A percentile compares a stretch with the other conserved stretches of the same genome.
These are phyloP conservation scores for Cladosporium halotolerans DNA, from an alignment of 2,329 filamentous ascomycete species.

Conservation along the genomic window DNA sequence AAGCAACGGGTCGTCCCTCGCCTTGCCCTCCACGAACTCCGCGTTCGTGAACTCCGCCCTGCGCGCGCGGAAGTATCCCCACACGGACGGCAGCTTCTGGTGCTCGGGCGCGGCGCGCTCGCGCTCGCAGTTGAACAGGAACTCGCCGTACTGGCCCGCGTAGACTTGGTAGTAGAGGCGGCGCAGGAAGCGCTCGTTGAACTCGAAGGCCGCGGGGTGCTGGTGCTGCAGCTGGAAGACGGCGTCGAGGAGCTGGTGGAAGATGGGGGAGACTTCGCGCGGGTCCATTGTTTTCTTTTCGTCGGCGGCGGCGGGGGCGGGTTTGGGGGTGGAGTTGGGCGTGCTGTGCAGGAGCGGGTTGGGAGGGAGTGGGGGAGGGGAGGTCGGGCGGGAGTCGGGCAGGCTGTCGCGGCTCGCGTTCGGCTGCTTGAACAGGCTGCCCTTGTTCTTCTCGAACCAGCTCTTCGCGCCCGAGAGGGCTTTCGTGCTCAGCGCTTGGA, in stretches of 20 bases:
- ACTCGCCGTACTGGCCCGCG: slow-evolving; percentile 94
- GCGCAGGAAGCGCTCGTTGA: slow-evolving; percentile 87
- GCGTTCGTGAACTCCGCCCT: slow-evolving; percentile 76
- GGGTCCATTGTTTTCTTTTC: slow-evolving; percentile 62
- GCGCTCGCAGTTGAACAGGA: slow-evolving; percentile 91
- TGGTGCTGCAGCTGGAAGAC: slow-evolving; percentile 86
- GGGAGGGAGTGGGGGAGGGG: slow-evolving; percentile 23
- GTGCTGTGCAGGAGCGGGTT: slow-evolving; percentile 44
- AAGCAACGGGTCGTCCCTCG: slow-evolving; percentile 68
- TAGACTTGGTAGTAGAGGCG: slow-evolving; percentile 89
- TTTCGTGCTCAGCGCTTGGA: slow-evolving; percentile 55
- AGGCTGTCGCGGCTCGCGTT: slow-evolving; percentile 60
- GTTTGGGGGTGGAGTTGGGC: slow-evolving; percentile 15
- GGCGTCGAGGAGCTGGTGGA: slow-evolving; percentile 94
- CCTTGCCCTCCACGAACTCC: slow-evolving; percentile 57
- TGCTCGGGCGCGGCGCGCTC: slow-evolving; percentile 64
- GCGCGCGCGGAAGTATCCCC: slow-evolving; percentile 88
- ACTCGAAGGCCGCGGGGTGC: slow-evolving; percentile 84
- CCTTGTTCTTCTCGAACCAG: slow-evolving; percentile 70
- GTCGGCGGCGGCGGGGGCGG: slow-evolving; percentile 32
- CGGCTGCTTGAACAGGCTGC: slow-evolving; percentile 26
- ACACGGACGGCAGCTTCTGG: slow-evolving; percentile 71
- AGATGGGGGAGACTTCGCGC: slow-evolving; percentile 92
- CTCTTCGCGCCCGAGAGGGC: slow-evolving; percentile 70
- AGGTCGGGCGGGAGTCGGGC: slow-evolving; percentile 45